Conservation (phyloP, 2,329 filamentous ascomycete species). For the Cladosporium sp. region DNA sequence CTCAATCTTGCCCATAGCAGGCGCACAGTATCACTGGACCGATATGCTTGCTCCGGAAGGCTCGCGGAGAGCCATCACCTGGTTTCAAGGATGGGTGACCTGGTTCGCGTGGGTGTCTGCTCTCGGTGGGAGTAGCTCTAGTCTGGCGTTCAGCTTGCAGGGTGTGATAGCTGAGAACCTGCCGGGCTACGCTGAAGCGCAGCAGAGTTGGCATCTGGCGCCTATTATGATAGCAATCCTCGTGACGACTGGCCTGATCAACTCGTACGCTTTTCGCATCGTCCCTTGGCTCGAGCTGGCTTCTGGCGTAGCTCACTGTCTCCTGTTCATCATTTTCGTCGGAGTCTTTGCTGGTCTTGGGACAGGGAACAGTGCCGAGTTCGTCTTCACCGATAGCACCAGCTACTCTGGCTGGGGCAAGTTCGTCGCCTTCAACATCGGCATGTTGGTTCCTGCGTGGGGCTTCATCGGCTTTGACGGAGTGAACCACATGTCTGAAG, state of each 20-base stretch:
- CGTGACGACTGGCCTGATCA: slow-evolving; percentile 35
- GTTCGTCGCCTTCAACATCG: slow-evolving; percentile 18
- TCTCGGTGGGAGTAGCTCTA: slow-evolving; percentile 39
- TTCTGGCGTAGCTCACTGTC: slow-evolving; percentile 24
- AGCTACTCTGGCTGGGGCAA: slow-evolving; percentile 18
- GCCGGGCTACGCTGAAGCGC: slow-evolving; percentile 31
- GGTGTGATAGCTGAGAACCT: slow-evolving; percentile 35
- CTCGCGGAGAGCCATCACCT: slow-evolving; percentile 24
- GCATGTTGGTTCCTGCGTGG: slow-evolving; percentile 20
- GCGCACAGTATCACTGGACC: slow-evolving; percentile 28
- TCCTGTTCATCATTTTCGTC: slow-evolving; percentile 24
- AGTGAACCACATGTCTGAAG: slow-evolving; percentile 44
- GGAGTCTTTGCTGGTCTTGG: slow-evolving; percentile 21
- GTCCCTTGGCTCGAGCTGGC: slow-evolving; percentile 31
- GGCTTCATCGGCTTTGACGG: slow-evolving; percentile 22
- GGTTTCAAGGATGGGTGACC: slow-evolving; percentile 42
- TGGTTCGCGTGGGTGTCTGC: slow-evolving; percentile 46
- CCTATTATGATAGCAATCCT: slow-evolving; percentile 43
- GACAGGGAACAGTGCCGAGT: slow-evolving; percentile 18
- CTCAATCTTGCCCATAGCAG: slow-evolving; percentile 34
- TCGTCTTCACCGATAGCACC: slow-evolving; percentile 22
- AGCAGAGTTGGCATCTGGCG: slow-evolving; percentile 43
- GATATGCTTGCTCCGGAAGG: slow-evolving; percentile 24
- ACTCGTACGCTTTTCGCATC: slow-evolving; percentile 41
- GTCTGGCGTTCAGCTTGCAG: slow-evolving; percentile 23